A percentile compares a stretch with the other conserved stretches of the same genome.
Conservation (phyloP, 2,329 filamentous ascomycete species). For the Pseudogymnoascus sp. region DNA sequence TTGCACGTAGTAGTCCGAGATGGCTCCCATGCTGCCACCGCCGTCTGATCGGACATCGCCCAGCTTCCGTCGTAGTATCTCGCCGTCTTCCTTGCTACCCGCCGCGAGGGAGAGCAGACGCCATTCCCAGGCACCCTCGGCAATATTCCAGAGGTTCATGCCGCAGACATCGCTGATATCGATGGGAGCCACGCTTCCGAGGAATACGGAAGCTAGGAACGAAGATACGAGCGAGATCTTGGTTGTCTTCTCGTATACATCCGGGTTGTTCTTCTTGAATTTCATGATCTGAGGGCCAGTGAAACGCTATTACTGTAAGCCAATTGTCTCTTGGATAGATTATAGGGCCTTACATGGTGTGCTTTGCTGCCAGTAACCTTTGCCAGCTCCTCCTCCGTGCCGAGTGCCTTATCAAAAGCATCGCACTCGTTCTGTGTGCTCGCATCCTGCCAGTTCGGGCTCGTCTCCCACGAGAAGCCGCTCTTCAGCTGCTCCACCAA, state of each 20-base stretch:
- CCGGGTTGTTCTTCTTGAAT: conserved; percentile 70
- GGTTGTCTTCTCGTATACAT: conserved; percentile 70
- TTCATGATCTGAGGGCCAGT: conserved; percentile 95
- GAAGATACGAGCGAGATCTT: conserved; percentile 93
- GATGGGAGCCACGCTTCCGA: conserved; percentile 77
- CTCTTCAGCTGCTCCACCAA: conserved; percentile 63
- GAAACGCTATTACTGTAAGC: conserved; percentile 57
- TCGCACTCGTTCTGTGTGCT: conserved; percentile 92
- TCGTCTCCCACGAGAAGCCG: conserved; percentile 76
- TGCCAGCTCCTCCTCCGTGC: conserved; percentile 60
- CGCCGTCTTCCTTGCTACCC: conserved; percentile 35
- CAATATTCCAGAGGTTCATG: conserved; percentile 94
- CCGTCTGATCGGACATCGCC: conserved; percentile 75
- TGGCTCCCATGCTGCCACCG: conserved; percentile 65
- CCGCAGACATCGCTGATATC: conserved; percentile 93
- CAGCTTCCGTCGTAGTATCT: conserved; percentile 66
- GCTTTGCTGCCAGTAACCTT: conserved; percentile 81
- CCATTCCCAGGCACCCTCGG: conserved; percentile 63
- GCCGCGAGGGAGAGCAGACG: conserved; percentile 68
- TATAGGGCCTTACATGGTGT: conserved; percentile 65
- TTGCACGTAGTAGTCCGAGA: conserved; percentile 70
- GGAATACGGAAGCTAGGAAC: conserved; percentile 83
- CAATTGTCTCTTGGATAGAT: neutral
- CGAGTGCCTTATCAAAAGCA: conserved; percentile 68
- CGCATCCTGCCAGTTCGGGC: conserved; percentile 96